These are phyloP conservation scores for Ustilaginoidea virens DNA, from an alignment of 2,329 filamentous ascomycete species.

Conservation along the genomic window DNA sequence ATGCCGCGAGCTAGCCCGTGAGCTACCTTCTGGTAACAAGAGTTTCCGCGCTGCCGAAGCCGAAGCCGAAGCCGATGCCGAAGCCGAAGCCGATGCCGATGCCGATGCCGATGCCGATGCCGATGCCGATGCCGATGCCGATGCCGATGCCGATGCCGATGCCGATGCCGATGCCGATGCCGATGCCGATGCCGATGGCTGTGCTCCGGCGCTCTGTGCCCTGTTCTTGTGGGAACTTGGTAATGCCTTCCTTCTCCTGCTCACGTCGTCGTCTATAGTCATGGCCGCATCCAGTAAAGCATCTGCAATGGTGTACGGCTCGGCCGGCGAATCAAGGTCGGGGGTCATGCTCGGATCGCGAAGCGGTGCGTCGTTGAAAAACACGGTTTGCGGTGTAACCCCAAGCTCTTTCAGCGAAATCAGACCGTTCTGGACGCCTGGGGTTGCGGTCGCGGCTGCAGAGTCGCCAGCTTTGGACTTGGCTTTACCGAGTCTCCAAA, in stretches of 20 bases:
- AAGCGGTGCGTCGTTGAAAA: slow-evolving; percentile 68
- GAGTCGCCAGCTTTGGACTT: slow-evolving; percentile 42
- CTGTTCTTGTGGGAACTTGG: slow-evolving; percentile 34
- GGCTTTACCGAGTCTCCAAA: slow-evolving; percentile 70
- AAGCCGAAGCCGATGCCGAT: no score
- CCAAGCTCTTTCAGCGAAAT: slow-evolving; percentile 60
- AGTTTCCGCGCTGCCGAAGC: slow-evolving; percentile 12
- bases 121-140: no score
- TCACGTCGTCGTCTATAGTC: slow-evolving; percentile 57
- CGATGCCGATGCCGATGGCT: slow-evolving; percentile 10
- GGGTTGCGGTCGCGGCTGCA: slow-evolving; percentile 17
- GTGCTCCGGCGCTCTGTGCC: slow-evolving; percentile 19
- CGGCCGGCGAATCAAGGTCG: slow-evolving; percentile 17
- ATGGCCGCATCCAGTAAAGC: slow-evolving; percentile 84
- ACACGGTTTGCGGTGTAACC: slow-evolving; percentile 73
- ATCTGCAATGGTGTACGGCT: slow-evolving; percentile 70
- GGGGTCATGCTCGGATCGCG: slow-evolving; percentile 21
- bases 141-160: no score
- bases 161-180: no score
- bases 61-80: no score
- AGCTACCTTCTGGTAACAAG: slow-evolving; percentile 16
- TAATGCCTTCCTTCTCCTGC: slow-evolving; percentile 35
- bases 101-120: no score
- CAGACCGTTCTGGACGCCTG: slow-evolving; percentile 24
- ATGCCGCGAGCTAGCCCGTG: slow-evolving; percentile 19